phyloP scores from a whole-genome alignment of 176 grass and related monocot species.

The Juncus inflexus region DNA sequence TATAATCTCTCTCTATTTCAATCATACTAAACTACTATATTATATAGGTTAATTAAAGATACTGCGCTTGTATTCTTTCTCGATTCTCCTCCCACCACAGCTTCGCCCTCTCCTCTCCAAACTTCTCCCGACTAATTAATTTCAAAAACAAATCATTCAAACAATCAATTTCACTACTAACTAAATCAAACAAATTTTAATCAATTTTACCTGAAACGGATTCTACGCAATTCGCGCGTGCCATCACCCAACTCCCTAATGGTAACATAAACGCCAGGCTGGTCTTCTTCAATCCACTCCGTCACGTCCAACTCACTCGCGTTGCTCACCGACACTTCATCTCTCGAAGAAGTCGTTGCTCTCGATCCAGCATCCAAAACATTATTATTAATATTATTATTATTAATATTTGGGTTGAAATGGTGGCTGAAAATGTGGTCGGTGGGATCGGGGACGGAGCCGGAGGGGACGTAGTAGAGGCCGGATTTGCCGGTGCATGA shows the following conservation, averaged over 20 bases:
- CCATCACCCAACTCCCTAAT: constrained; percentile 91
- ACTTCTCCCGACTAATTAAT: constrained; percentile 67
- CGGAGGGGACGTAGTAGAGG: constrained; percentile 39
- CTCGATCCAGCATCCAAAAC: constrained; percentile 39
- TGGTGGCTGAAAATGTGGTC: constrained; percentile 74
- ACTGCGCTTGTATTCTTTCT: constrained; percentile 78
- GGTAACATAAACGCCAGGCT: constrained; percentile 92
- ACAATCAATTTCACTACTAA: no score
- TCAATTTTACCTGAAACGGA: constrained; percentile 61
- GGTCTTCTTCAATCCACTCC: constrained; percentile 90
- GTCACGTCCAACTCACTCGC: constrained; percentile 63
- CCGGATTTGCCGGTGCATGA: constrained; percentile 35
- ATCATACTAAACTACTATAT: constrained; percentile 4
- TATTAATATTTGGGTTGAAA: constrained; percentile 48
- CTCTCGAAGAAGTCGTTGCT: constrained; percentile 72
- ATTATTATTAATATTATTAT: constrained; percentile 31
- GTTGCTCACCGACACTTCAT: constrained; percentile 95
- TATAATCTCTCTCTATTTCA: constrained; percentile 17
- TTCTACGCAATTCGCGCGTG: constrained; percentile 82
- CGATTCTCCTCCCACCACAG: constrained; percentile 96
- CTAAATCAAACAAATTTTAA: no score
- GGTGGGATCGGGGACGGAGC: constrained; percentile 61
- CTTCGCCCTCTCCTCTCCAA: constrained; percentile 83
- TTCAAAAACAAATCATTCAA: no score
- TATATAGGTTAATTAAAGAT: constrained; percentile 38